A percentile compares a stretch with the other conserved stretches of the same genome.
phyloP scores from a whole-genome alignment of 371 early-diverging fungal genomes.

The Massospora cicadina region DNA sequence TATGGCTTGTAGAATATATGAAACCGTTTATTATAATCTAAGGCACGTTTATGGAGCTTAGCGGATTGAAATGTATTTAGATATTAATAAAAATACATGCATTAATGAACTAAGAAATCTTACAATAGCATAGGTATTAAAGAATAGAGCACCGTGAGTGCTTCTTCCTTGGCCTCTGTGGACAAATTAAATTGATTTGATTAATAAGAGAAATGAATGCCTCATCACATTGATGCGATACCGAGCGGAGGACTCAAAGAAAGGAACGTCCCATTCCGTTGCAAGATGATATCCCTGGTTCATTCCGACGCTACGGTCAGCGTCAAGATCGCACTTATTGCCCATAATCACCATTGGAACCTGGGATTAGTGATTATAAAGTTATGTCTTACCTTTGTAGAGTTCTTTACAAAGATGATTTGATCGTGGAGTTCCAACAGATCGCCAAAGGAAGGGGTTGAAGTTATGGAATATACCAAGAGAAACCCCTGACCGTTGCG shows the following conservation, averaged over 20 bases:
- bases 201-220: slow-evolving; percentile 41
- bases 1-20: no score
- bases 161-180: not conserved
- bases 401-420: slow-evolving; percentile 63
- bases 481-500: slow-evolving; percentile 81
- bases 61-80: no score
- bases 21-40: no score
- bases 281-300: slow-evolving; percentile 44
- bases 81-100: no score
- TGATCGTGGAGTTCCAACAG: slow-evolving; percentile 57
- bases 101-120: no score
- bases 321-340: slow-evolving; percentile 72
- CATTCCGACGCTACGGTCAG: slow-evolving; percentile 51
- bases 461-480: slow-evolving; percentile 71
- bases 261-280: slow-evolving; percentile 46
- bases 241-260: slow-evolving; percentile 72
- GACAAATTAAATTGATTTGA: slow-evolving; percentile 18
- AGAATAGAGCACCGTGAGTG: not conserved
- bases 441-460: slow-evolving; percentile 62
- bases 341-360: slow-evolving; percentile 74
- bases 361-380: slow-evolving; percentile 18
- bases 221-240: slow-evolving; percentile 70
- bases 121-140: no score
- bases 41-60: no score
- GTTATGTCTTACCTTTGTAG: slow-evolving; percentile 37